A percentile compares a stretch with the other conserved stretches of the same genome.
These are phyloP conservation scores for Fusarium aywerte DNA, from an alignment of 2,329 filamentous ascomycete genomes.

Conservation along the genomic window DNA sequence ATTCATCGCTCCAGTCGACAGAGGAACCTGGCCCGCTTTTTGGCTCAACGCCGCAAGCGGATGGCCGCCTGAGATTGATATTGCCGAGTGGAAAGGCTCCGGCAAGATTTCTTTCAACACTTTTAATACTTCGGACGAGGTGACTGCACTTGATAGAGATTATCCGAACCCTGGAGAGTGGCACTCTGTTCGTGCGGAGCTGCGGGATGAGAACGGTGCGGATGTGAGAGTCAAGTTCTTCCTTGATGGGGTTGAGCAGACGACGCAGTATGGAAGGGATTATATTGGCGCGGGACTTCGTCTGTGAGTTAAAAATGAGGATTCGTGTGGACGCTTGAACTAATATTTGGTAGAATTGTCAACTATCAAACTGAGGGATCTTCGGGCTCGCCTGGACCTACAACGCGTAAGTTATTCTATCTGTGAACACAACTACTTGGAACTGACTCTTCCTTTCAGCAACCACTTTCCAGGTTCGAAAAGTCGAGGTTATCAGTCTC, in stretches of 20 bases:
- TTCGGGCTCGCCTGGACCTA: constrained; percentile 31
- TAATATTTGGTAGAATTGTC: constrained; percentile 8
- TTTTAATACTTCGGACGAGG: constrained; percentile 32
- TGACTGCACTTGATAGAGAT: constrained; percentile 22
- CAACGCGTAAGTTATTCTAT: neutral
- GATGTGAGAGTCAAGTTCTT: constrained; percentile 40
- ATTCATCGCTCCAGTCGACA: constrained; percentile 27
- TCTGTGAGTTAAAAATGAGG: constrained; percentile 4
- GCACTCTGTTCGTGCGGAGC: constrained; percentile 34
- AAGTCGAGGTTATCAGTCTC: constrained; percentile 31
- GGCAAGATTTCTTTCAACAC: constrained; percentile 39
- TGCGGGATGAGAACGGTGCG: constrained; percentile 32
- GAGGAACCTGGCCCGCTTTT: constrained; percentile 33
- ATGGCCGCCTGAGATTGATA: constrained; percentile 37
- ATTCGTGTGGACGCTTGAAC: too few relatives aligned
- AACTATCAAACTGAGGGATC: constrained; percentile 37
- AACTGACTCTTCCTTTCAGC: neutral
- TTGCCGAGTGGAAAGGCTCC: constrained; percentile 35
- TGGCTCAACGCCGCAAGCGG: constrained; percentile 34
- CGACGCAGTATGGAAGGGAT: constrained; percentile 31
- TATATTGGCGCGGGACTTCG: constrained; percentile 31
- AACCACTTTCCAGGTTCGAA: constrained; percentile 29
- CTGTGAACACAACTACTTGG: fast-evolving
- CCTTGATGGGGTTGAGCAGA: constrained; percentile 28
- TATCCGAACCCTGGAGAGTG: constrained; percentile 26